Evolutionary conservation across 2,329 filamentous ascomycete genomes (phyloP).

Genomic region (Stromatinia cepivora): DNA sequence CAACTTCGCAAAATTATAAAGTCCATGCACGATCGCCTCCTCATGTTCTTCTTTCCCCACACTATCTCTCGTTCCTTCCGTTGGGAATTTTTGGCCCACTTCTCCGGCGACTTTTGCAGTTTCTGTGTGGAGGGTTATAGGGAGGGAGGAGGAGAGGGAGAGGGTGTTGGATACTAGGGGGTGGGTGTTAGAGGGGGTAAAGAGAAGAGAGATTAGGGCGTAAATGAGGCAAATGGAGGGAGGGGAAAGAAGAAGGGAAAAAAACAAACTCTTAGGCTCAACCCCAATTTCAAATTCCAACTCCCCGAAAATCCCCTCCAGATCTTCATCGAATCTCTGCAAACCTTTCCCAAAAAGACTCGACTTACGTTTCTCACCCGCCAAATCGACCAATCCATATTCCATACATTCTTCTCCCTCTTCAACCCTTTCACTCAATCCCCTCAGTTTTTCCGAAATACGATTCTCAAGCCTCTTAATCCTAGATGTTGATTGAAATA

Average conservation of each 20-base stretch:
- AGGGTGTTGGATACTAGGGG: constrained; percentile 10
- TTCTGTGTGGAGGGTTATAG: neutral
- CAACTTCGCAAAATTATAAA: constrained; percentile 34
- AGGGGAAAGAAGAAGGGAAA: too few species aligned
- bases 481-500: neutral
- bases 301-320: neutral
- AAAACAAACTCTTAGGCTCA: neutral
- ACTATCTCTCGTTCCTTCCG: constrained; percentile 22
- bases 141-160: neutral
- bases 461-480: neutral
- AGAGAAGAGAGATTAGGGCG: too few species aligned
- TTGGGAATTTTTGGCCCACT: constrained; percentile 31
- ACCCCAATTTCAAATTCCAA: constrained; percentile 12
- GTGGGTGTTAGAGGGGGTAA: neutral
- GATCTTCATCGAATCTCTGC: neutral
- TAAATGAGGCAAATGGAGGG: too few species aligned
- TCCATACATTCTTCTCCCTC: neutral
- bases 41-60: constrained; percentile 22
- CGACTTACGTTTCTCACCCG: neutral
- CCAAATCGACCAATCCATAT: neutral
- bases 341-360: neutral
- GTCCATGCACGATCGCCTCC: constrained; percentile 27
- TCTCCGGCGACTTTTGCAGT: constrained; percentile 11
- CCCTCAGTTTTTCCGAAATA: neutral
- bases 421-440: neutral